A percentile compares a stretch with the other conserved stretches of the same genome.
Evolutionary conservation across 179 eudicot species (phyloP).

Genomic region (Sideroxylon spinosum): DNA sequence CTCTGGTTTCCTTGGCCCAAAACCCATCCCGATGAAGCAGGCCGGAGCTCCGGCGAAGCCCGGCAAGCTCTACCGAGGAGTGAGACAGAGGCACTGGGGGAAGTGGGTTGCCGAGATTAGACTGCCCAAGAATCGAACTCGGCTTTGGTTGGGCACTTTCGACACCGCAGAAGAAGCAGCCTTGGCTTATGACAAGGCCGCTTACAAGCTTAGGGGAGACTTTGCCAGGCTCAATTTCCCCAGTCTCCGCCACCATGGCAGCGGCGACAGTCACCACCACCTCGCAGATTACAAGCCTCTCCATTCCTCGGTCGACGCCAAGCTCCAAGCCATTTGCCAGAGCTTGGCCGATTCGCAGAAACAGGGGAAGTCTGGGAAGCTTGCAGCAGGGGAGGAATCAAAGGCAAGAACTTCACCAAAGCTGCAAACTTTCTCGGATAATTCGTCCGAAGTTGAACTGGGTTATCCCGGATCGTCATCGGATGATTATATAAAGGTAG

Average conservation of each 20-base stretch:
- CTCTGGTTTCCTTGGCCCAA: conserved; percentile 30
- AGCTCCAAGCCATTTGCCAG: conserved; percentile 56
- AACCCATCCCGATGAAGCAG: conserved; percentile 54
- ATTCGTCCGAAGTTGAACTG: conserved; percentile 22
- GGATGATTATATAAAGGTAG: conserved; percentile 20
- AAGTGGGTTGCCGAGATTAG: conserved; percentile 92
- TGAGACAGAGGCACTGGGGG: conserved; percentile 84
- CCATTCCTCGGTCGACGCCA: conserved; percentile 52
- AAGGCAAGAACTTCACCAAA: not conserved
- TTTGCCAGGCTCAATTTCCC: conserved; percentile 49
- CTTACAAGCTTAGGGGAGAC: conserved; percentile 49
- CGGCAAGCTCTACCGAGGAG: conserved; percentile 68
- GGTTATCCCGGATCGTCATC: conserved; percentile 15
- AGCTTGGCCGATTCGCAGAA: conserved; percentile 35
- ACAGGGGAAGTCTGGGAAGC: conserved; percentile 20
- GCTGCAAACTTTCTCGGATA: not conserved
- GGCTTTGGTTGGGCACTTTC: conserved; percentile 69
- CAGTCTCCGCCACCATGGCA: conserved; percentile 31
- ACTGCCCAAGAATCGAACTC: conserved; percentile 67
- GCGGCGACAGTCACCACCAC: conserved; percentile 4
- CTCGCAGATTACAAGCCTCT: conserved; percentile 42
- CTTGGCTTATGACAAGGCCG: conserved; percentile 53
- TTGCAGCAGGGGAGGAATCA: not conserved
- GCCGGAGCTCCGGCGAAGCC: conserved; percentile 46
- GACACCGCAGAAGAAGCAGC: conserved; percentile 58